Base-by-base conservation (phyloP, 805 yeast genomes). In the Metahyphopichia silvanorum region DNA sequence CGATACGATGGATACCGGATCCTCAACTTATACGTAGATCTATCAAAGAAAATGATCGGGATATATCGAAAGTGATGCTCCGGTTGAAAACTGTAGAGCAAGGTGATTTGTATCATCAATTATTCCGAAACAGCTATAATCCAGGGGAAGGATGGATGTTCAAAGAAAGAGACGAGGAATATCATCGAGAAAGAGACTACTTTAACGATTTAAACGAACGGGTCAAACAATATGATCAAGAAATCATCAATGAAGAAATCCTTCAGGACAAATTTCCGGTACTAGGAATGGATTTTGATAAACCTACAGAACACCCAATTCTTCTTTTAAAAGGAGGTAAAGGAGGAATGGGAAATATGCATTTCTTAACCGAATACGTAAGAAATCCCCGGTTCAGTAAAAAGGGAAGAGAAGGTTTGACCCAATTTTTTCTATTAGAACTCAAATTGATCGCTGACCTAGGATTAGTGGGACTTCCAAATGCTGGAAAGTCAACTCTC, bases 281-380 rank as follows among this genome's bases (percentile, higher is more conserved):
- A 3, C 66, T 70, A n/a, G 98, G 98, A 0, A 51, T 86, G 16
- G 98, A 93, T 56, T 60, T 86, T 28, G 60, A 70, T 37, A 56
- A 67, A 40, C 77, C 80, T 12, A 69, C 86, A 0, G 71, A 71
- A 2, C 74, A 71, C 27, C 96, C 98, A 1, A 55, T 82, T 4
- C 60, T 85, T 32, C 46, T 93, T 13, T 49, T 89, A 28, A 74
- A 73, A 45, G 98, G 98, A 26, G 98, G 98, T 7, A 69, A 71
- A 41, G 98, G 98, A 14, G 98, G 98, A 0, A 69, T 91, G 65
- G 98, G 98, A 1, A 93, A 93, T 57, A 87, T 87, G 93, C 96
- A 91, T 55, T 93, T 93, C 52, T 66, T 86, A 30, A 87, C 96
- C 1, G 71, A 82, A 28, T 76, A 78, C 31, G 79, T 93, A 37